Base-by-base conservation (phyloP, 441 rosid species). In the Omphalea diandra region DNA sequence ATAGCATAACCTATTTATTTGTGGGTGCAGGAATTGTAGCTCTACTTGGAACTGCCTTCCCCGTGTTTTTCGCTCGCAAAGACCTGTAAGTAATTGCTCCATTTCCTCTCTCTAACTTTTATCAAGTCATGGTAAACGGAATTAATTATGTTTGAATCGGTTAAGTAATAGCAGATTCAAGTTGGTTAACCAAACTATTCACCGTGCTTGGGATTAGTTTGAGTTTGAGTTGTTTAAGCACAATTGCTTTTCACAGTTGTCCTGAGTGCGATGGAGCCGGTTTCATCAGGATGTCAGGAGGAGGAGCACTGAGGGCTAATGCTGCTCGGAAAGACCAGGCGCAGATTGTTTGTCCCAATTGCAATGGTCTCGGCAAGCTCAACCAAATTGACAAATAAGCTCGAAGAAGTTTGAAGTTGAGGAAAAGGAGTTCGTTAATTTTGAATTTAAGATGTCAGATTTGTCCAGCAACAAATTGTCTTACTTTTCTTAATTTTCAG, bases 261-360 rank as follows among this genome's bases (percentile, higher is more conserved):
- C 98, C 97, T 11, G 97, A 84, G 76, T 94, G 98, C 52, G 98
- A 94, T 17, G 98, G 98, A 59, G 97, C 98, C 0, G 98, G 97
- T 0, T 94, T 94, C 75, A 82, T 94, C 41, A 81, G 97, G 79
- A 60, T 77, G 66, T 58, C 87, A n/a, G n/a, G n/a, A 2, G 91
- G 83, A 29, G 86, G 36, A 3, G 33, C 89, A 0, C 69, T 91
- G 83, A 85, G 93, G 78, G 97, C 94, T 0, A 94, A 94, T 41
- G 98, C 98, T 7, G 98, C 98, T 4, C 61, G 97, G 69, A 94
- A 94, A 78, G 97, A 94, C 76, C 84, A 80, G 74, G 77, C 94
- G 67, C 98, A 94, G 83, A 94, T 94, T 26, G 98, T 94, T 36
- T 91, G 98, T 77, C 77, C 87, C 10, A 76, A 80, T 38, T 94